Evolutionary conservation across 192 early-diverging fungal genomes (phyloP), one percentile per base, ranked within the genome.

Genomic region (Coemansia sp.): DNA sequence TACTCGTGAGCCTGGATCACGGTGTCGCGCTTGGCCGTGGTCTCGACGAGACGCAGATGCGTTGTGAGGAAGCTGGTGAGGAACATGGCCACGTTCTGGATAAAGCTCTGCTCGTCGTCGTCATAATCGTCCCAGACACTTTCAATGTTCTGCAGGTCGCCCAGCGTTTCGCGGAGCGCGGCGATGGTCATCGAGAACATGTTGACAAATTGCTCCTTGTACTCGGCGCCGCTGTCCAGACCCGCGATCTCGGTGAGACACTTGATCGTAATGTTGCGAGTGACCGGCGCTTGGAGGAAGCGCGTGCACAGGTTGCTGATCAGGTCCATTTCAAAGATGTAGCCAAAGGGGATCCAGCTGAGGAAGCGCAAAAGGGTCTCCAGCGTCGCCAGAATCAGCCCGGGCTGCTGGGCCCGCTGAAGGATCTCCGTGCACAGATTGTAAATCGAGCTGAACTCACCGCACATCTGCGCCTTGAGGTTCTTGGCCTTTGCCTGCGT

Each of bases 311-410:
- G 71, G 50, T 86, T 89, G 60, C 85, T 86, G 50, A 98, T 95
- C 34, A 99, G 68, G 67, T 90, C 86, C 24, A 90, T 97, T 75
- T 99, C 94, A 68, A 99, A 99, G 55, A 97, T 94, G 69, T 96
- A 99, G 28, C 95, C 97, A 27, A 97, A 85, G 25, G 95, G 95
- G 68, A 99, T 93, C 97, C 97, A 99, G 83, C 90, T 93, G 58
- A 99, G 81, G 81, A 97, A 99, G 59, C 91, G 87, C 50, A 96
- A 78, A n/a, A 99, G 82, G 0, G 96, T 97, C 65, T 97, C 89
- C 27, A 99, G 71, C 1, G 97, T 99, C 7, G 93, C 93, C 55
- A 79, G 84, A 59, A 99, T 93, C 56, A 99, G 83, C 30, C 87
- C 89, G 16, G 93, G 85, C 71, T 97, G 93, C 52, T 84, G 84